A percentile compares a stretch with the other conserved stretches of the same genome.
phyloP scores from a whole-genome alignment of 2,329 filamentous ascomycete genomes.

The Leptodontidium sp. region DNA sequence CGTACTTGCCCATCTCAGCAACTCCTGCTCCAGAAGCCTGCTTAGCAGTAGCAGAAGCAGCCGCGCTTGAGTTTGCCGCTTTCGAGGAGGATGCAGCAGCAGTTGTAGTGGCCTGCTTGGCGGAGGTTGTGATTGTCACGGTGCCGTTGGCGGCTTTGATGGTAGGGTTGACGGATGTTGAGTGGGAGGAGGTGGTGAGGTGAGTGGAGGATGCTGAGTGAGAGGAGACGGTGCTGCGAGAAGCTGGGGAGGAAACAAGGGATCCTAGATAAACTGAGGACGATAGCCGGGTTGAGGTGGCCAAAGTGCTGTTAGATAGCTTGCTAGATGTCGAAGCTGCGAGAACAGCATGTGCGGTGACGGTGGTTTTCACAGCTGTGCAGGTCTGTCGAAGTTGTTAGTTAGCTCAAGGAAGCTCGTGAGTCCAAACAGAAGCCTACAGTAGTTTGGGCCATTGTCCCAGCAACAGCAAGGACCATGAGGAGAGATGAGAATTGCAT shows the following conservation, averaged over 20 bases:
- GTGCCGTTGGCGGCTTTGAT: slow-evolving; percentile 19
- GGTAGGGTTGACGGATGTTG: not conserved
- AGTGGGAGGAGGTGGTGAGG: not conserved
- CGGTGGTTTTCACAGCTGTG: not conserved
- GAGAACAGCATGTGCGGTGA: not conserved
- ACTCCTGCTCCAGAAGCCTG: slow-evolving; percentile 25
- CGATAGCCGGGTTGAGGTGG: not conserved
- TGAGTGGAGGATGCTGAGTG: not conserved
- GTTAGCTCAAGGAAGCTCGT: not conserved
- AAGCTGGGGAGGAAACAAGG: not conserved
- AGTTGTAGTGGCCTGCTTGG: slow-evolving; percentile 24
- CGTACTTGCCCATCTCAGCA: slow-evolving; percentile 27
- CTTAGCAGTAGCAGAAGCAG: slow-evolving; percentile 28
- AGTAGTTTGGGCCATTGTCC: slow-evolving; percentile 27
- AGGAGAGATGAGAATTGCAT: slow-evolving; percentile 35
- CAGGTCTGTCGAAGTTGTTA: slow-evolving; percentile 5
- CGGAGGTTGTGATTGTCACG: slow-evolving; percentile 2
- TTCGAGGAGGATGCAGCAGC: slow-evolving; percentile 17
- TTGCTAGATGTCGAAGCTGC: slow-evolving; percentile 16
- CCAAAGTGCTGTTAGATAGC: slow-evolving; percentile 12
- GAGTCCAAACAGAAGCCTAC: slow-evolving; percentile 14
- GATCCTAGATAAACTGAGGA: not conserved
- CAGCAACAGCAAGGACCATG: slow-evolving; percentile 26
- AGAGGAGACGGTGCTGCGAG: not conserved
- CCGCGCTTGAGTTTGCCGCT: not conserved